A percentile compares a stretch with the other conserved stretches of the same genome.
Conservation (phyloP, 257 asterid species). For the Plantago major region DNA sequence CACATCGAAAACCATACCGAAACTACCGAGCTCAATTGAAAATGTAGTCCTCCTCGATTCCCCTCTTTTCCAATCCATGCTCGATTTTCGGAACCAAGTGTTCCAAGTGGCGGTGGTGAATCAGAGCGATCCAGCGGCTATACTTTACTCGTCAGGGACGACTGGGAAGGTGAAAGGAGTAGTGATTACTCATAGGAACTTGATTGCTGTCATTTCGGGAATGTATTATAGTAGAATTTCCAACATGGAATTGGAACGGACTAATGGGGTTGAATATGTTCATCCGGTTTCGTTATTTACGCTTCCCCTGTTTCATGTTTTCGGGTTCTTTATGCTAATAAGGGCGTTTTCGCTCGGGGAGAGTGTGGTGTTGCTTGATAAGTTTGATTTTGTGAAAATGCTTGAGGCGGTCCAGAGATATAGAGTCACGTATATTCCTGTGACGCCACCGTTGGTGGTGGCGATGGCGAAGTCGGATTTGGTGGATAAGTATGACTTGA, state of each 20-base stretch:
- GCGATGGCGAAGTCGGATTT: conserved; percentile 74
- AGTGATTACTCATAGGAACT: conserved; percentile 64
- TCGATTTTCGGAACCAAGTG: conserved; percentile 19
- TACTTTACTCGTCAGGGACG: conserved; percentile 90
- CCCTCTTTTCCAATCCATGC: conserved; percentile 46
- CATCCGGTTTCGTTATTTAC: conserved; percentile 47
- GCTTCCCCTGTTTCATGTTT: conserved; percentile 81
- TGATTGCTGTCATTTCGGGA: conserved; percentile 45
- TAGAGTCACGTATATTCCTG: conserved; percentile 64
- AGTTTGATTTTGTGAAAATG: conserved; percentile 73
- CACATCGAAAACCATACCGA: conserved; percentile 28
- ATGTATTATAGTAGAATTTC: conserved; percentile 26
- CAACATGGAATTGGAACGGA: background rate
- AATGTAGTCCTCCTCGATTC: conserved; percentile 52
- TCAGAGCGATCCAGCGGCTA: conserved; percentile 63
- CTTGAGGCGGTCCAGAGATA: conserved; percentile 58
- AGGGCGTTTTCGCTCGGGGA: conserved; percentile 67
- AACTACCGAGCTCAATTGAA: conserved; percentile 33
- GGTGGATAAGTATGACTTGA: conserved; percentile 56
- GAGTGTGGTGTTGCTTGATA: conserved; percentile 46
- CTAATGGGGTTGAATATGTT: conserved; percentile 1
- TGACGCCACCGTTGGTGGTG: conserved; percentile 86
- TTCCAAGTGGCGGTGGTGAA: conserved; percentile 23
- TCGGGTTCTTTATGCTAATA: conserved; percentile 72
- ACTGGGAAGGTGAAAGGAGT: conserved; percentile 84